phyloP scores from a whole-genome alignment of 2,329 filamentous ascomycete genomes.

The Epichloe sp. region DNA sequence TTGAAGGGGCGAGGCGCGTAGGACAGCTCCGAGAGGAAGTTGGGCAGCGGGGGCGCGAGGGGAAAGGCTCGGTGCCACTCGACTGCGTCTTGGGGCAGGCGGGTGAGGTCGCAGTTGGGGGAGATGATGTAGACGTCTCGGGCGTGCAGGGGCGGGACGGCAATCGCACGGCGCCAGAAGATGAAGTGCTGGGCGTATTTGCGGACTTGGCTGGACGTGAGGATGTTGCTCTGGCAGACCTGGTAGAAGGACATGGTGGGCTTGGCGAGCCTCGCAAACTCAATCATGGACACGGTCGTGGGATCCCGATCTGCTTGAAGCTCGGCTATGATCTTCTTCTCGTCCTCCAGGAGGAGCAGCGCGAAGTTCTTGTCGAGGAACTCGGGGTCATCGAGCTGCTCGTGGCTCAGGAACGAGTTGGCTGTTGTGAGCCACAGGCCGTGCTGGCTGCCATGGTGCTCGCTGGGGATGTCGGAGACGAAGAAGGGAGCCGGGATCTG shows the following conservation, averaged over 20 bases:
- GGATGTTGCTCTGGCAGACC: constrained; percentile 55
- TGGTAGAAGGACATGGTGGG: constrained; percentile 58
- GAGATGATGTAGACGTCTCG: constrained; percentile 86
- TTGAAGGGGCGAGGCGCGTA: constrained; percentile 73
- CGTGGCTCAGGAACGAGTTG: constrained; percentile 58
- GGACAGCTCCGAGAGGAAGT: constrained; percentile 76
- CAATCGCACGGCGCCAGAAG: constrained; percentile 86
- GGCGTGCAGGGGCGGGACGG: constrained; percentile 80
- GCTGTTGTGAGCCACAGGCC: constrained; percentile 82
- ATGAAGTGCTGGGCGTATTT: constrained; percentile 87
- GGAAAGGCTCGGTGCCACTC: constrained; percentile 72
- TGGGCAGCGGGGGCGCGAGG: constrained; percentile 66
- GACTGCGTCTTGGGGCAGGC: constrained; percentile 53
- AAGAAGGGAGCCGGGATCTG: constrained; percentile 56
- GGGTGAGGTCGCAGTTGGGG: constrained; percentile 69
- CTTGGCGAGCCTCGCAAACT: constrained; percentile 65
- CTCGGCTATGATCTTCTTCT: constrained; percentile 57
- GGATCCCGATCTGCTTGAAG: constrained; percentile 67
- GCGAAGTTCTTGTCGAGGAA: constrained; percentile 78
- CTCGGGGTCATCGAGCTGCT: constrained; percentile 50
- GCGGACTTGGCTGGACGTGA: constrained; percentile 69
- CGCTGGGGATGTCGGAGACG: constrained; percentile 57
- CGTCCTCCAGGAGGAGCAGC: constrained; percentile 71
- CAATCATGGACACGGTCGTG: constrained; percentile 63
- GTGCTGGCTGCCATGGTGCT: constrained; percentile 54